Percentiles rank a stretch among this genome's conserved stretches.
Evolutionary conservation across 192 early-diverging fungal genomes (phyloP).

Genomic region (Mortierella antarctica): DNA sequence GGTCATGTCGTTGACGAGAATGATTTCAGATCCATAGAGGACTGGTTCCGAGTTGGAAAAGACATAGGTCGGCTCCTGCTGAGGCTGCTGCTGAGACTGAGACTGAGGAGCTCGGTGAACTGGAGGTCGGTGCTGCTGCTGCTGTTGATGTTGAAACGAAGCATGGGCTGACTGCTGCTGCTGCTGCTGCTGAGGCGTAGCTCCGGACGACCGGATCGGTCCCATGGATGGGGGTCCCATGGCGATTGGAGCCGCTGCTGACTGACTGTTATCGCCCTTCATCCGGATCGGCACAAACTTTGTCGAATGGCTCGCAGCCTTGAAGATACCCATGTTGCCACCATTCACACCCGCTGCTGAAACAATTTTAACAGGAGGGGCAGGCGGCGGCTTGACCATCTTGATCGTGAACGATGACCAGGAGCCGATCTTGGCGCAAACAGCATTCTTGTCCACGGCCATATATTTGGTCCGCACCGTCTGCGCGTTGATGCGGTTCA

Average conservation of each 20-base stretch:
- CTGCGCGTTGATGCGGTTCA: constrained; percentile 93
- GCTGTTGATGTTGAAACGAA: no score
- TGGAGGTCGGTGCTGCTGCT: no score
- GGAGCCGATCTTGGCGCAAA: constrained; percentile 71
- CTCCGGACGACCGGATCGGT: no score
- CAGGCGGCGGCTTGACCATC: constrained; percentile 54
- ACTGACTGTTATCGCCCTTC: constrained; percentile 30
- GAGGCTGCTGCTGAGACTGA: constrained; percentile 37
- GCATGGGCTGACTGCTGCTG: no score
- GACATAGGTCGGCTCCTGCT: constrained; percentile 33
- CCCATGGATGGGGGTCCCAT: no score
- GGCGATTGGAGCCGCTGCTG: no score
- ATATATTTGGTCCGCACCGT: constrained; percentile 90
- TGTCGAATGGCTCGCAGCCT: constrained; percentile 32
- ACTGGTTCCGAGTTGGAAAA: constrained; percentile 60
- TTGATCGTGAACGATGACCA: constrained; percentile 73
- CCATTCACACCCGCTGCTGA: neutral
- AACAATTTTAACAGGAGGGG: constrained; percentile 30
- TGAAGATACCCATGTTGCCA: constrained; percentile 30
- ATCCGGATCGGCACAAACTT: constrained; percentile 55
- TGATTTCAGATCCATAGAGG: constrained; percentile 79
- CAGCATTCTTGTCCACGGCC: constrained; percentile 65
- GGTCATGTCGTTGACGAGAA: constrained; percentile 71
- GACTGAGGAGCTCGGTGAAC: neutral
- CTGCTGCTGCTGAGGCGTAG: no score